Evolutionary conservation across 2,329 filamentous ascomycete species (phyloP), one percentile per base, ranked within the genome.

Genomic region (Tolypocladium inflatum): DNA sequence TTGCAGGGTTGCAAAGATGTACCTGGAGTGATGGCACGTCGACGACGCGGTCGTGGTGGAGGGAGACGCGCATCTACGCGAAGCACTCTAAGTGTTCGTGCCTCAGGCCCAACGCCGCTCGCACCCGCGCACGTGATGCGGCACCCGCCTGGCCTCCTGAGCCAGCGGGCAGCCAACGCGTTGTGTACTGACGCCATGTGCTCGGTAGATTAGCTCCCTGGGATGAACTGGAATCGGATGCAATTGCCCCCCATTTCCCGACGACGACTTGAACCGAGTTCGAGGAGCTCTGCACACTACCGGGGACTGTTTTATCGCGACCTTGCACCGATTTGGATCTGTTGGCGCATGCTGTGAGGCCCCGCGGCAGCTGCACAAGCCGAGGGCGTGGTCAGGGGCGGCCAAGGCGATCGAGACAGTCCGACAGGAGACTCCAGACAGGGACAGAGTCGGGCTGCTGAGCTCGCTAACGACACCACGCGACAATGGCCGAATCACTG

Each of bases 401-500:
- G 30, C 48, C 30, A 6, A 9, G 19, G 30, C 30, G 30, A 9
- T 37, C 21, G 30, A 51, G 19, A 35, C 48, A 33, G 4, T 11
- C 2, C 48, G 19, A 11, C 48, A 11, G 26, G 48, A 35, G 33
- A 51, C 48, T 35, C 30, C 7, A n/a, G 26, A 50, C 11, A 9
- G 10, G 30, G 48, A 35, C 48, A n/a, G 48, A 3, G 30, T 15
- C 54, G 39, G 33, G 38, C 53, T 55, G 37, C 53, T 42, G 38
- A 33, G 41, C 41, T 19, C 45, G 13, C 7, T 30, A 26, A 26
- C 37, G 19, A 26, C 6, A 42, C 23, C 23, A 38, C 43, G 10
- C 56, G 21, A 37, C 41, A 17, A 84, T 85, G 81, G 74, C 80
- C 61, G 82, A 85, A 63, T 78, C 78, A 58, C 85, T 97, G 58